Percentiles rank a stretch among this genome's conserved stretches.
phyloP scores from a whole-genome alignment of 352 stramenopile genomes.

The Pythium sukuiense region DNA sequence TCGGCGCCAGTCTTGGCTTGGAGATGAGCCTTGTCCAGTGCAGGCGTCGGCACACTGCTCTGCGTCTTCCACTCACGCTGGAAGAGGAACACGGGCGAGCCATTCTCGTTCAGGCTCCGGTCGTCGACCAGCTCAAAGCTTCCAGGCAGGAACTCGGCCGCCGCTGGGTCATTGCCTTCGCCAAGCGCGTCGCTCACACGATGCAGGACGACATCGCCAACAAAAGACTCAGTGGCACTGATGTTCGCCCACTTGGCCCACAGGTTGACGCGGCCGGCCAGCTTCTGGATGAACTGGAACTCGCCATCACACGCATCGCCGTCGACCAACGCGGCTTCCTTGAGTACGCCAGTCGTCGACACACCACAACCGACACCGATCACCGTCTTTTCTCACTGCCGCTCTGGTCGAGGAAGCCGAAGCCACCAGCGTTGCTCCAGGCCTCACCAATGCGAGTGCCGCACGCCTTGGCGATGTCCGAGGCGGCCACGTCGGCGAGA shows the following conservation, averaged over 20 bases:
- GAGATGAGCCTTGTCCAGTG: constrained; percentile 29
- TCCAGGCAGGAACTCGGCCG: constrained; percentile 10
- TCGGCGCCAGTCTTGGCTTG: constrained; percentile 25
- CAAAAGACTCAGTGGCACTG: constrained; percentile 6
- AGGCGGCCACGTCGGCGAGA: constrained; percentile 24
- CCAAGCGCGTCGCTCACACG: background rate
- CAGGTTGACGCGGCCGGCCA: background rate
- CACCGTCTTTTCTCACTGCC: constrained; percentile 29
- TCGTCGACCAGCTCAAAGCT: constrained; percentile 1
- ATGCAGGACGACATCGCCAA: constrained; percentile 11
- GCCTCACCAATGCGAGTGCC: background rate
- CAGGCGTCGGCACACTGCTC: background rate
- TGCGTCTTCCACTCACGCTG: background rate
- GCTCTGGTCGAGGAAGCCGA: constrained; percentile 17
- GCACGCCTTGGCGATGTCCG: constrained; percentile 7
- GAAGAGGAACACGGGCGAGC: constrained; percentile 2
- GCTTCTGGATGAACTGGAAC: constrained; percentile 3
- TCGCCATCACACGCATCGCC: background rate
- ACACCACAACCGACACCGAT: constrained; percentile 21
- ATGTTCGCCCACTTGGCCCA: constrained; percentile 7
- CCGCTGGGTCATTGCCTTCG: background rate
- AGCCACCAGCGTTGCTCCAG: background rate
- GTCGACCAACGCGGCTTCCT: background rate
- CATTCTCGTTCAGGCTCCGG: constrained; percentile 8
- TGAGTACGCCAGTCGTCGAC: background rate